These are phyloP conservation scores for Naganishia sp. DNA, from an alignment of 1,284 basidiomycete species.

Conservation along the genomic window DNA sequence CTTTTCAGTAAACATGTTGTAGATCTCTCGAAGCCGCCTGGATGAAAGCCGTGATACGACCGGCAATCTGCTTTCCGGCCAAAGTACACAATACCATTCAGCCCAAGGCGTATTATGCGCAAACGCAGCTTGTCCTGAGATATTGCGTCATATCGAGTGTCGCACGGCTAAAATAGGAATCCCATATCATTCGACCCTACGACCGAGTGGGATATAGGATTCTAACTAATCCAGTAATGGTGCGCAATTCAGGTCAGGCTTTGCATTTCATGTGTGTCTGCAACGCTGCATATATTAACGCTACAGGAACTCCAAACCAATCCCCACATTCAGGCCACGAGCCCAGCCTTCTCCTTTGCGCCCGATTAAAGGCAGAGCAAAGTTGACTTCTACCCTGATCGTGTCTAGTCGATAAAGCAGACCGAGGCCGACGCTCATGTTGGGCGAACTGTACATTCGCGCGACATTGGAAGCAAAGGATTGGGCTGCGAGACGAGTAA, in stretches of 20 bases:
- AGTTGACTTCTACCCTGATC: conserved; percentile 84
- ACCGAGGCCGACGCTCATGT: conserved; percentile 78
- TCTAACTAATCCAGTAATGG: too few relatives aligned
- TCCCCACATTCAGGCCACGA: conserved; percentile 85
- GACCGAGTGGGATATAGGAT: too few relatives aligned
- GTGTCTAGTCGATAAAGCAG: conserved; percentile 87
- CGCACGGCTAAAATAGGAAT: too few relatives aligned
- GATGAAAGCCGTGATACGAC: not conserved
- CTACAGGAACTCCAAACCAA: conserved; percentile 77
- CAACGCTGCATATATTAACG: too few relatives aligned
- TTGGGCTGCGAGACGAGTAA: conserved; percentile 55
- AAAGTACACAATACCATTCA: not conserved
- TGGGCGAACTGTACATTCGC: conserved; percentile 52
- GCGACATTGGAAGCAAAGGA: conserved; percentile 47
- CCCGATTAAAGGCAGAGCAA: conserved; percentile 82
- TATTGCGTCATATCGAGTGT: too few relatives aligned
- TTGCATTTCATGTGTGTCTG: too few relatives aligned
- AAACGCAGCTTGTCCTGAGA: too few relatives aligned
- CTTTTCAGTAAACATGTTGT: too few relatives aligned
- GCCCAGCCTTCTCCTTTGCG: conserved; percentile 73
- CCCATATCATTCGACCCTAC: too few relatives aligned
- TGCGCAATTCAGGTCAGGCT: too few relatives aligned
- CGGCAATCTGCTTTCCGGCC: not conserved
- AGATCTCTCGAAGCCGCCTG: not conserved
- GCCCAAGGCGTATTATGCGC: too few relatives aligned